Conservation (phyloP, 495 filamentous ascomycete genomes). For the Glonium stellatum region DNA sequence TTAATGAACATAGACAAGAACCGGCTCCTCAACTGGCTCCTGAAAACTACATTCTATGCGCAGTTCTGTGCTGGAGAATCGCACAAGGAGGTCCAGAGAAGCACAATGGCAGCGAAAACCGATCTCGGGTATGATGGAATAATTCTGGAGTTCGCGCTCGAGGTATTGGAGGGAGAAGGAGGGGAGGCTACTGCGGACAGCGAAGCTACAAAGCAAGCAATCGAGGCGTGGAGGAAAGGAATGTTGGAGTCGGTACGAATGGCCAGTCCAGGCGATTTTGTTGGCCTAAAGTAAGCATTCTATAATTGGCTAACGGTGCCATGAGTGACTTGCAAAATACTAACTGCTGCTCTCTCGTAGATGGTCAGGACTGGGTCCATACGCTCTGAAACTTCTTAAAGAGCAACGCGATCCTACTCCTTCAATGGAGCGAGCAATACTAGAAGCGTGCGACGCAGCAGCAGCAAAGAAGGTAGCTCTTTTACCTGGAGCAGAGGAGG, state of each 20-base stretch:
- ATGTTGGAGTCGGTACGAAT: constrained; percentile 71
- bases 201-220: constrained; percentile 46
- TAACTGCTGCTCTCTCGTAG: constrained; percentile 30
- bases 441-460: constrained; percentile 70
- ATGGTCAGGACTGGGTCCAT: constrained; percentile 75
- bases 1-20: constrained; percentile 36
- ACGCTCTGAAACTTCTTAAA: constrained; percentile 58
- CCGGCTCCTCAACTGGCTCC: constrained; percentile 39
- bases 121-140: constrained; percentile 66
- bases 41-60: constrained; percentile 74
- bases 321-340: constrained; percentile 4
- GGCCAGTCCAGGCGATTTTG: constrained; percentile 68
- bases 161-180: constrained; percentile 57
- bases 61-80: constrained; percentile 80
- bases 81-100: constrained; percentile 50
- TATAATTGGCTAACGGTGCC: background rate
- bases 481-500: constrained; percentile 88
- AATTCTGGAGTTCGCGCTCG: constrained; percentile 69
- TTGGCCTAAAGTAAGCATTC: constrained; percentile 66
- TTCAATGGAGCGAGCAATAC: constrained; percentile 49
- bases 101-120: constrained; percentile 45
- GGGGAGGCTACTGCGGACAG: constrained; percentile 28
- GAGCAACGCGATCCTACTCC: constrained; percentile 24
- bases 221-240: constrained; percentile 65
- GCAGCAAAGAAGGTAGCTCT: constrained; percentile 61